Conservation (phyloP, 495 filamentous ascomycete genomes). For the Penicillium bovifimosum region DNA sequence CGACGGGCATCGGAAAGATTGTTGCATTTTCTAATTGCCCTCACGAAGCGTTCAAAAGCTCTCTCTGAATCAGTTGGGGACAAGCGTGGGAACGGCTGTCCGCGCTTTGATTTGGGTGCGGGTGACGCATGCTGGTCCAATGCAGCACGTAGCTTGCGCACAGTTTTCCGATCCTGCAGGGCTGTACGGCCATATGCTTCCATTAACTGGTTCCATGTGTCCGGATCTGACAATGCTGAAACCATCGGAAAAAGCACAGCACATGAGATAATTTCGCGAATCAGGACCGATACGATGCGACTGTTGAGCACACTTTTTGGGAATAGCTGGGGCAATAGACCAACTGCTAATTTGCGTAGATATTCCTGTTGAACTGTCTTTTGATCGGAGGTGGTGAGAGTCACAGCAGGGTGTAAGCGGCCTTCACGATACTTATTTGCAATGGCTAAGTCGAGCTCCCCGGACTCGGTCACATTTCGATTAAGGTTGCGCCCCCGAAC, state of each 20-base stretch:
- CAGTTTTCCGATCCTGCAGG: slow-evolving; percentile 92
- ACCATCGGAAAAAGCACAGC: slow-evolving; percentile 38
- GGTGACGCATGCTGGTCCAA: slow-evolving; percentile 93
- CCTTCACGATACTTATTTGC: slow-evolving; percentile 88
- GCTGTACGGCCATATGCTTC: slow-evolving; percentile 82
- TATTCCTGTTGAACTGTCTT: slow-evolving; percentile 83
- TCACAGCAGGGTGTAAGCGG: slow-evolving; percentile 84
- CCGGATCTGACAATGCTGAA: slow-evolving; percentile 62
- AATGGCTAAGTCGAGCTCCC: slow-evolving; percentile 90
- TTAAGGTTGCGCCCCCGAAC: slow-evolving; percentile 84
- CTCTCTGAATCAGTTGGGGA: slow-evolving; percentile 72
- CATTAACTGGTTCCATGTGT: slow-evolving; percentile 95
- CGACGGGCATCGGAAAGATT: slow-evolving; percentile 92
- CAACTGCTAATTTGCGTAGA: slow-evolving; percentile 62
- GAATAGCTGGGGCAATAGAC: slow-evolving; percentile 69
- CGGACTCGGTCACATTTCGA: slow-evolving; percentile 88
- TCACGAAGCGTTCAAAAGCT: slow-evolving; percentile 89
- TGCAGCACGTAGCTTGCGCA: slow-evolving; percentile 87
- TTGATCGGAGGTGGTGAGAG: slow-evolving; percentile 71
- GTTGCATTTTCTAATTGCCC: slow-evolving; percentile 79
- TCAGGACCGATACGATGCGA: slow-evolving; percentile 68
- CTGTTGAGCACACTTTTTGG: slow-evolving; percentile 70
- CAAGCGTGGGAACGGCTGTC: slow-evolving; percentile 62
- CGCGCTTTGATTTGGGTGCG: slow-evolving; percentile 58
- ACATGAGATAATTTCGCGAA: slow-evolving; percentile 75